Conservation (phyloP, 106 monocot genomes). For the Dendrobium chrysotoxum region DNA sequence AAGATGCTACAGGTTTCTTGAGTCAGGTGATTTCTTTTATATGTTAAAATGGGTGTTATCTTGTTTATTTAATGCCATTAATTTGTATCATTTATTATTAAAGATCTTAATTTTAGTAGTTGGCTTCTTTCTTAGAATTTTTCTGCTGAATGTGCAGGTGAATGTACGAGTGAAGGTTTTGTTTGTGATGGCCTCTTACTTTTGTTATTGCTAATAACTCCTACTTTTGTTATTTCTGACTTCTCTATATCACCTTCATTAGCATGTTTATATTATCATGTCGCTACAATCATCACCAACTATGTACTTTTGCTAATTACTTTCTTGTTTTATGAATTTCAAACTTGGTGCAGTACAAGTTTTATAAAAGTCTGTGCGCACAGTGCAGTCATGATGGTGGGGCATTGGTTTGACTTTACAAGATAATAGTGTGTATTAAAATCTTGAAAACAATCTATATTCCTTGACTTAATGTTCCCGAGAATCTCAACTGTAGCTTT, state of each 20-base stretch:
- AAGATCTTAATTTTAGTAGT: neutral
- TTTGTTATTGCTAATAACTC: neutral
- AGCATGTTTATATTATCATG: neutral
- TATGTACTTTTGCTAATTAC: neutral
- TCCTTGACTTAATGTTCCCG: neutral
- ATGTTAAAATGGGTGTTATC: neutral
- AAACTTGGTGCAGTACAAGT: neutral
- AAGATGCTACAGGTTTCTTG: conserved; percentile 74
- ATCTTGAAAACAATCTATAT: neutral
- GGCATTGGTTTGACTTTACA: neutral
- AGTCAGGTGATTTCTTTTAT: conserved; percentile 50
- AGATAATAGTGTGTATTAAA: neutral
- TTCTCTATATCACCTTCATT: neutral
- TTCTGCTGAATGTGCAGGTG: neutral
- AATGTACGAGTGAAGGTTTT: neutral
- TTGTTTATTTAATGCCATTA: neutral
- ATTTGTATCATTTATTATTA: neutral
- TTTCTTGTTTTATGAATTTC: neutral
- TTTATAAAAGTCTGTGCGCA: neutral
- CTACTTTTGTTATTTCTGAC: neutral
- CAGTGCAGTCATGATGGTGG: neutral
- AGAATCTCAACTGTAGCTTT: neutral
- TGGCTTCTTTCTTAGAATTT: neutral
- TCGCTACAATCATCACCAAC: neutral
- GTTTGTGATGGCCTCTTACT: neutral